Percentiles rank a stretch among this genome's conserved stretches.
These are phyloP conservation scores for Purpureocillium takamizusanense DNA, from an alignment of 2,329 filamentous ascomycete species.

Conservation along the genomic window DNA sequence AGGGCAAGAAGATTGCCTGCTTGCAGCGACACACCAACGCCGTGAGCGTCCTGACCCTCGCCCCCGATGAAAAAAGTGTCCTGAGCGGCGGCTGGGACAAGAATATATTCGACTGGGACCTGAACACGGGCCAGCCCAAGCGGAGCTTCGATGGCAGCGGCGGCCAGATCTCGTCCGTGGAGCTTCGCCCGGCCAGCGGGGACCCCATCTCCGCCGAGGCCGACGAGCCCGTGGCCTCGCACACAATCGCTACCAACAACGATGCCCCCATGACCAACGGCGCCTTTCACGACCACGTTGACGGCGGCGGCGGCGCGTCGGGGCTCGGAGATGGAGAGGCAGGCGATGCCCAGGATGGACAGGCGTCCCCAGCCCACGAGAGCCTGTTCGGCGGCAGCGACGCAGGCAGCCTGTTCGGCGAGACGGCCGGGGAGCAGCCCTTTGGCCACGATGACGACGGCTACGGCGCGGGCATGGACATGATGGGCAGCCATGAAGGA, in stretches of 20 bases:
- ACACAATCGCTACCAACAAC: slow-evolving; percentile 73
- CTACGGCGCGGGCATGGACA: slow-evolving; percentile 65
- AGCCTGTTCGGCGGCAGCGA: slow-evolving; percentile 78
- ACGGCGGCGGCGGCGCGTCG: slow-evolving; percentile 2
- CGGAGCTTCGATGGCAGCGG: slow-evolving; percentile 70
- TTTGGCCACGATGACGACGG: slow-evolving; percentile 81
- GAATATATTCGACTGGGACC: slow-evolving; percentile 85
- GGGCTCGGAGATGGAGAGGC: slow-evolving; percentile 8
- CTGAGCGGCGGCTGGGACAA: slow-evolving; percentile 97
- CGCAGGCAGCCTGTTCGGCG: slow-evolving; percentile 80
- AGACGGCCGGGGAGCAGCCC: slow-evolving; percentile 49
- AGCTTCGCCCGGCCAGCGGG: slow-evolving; percentile 70
- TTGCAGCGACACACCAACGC: slow-evolving; percentile 82
- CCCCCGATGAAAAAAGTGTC: slow-evolving; percentile 77
- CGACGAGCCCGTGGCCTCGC: slow-evolving; percentile 47
- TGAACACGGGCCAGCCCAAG: slow-evolving; percentile 73
- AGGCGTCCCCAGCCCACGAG: slow-evolving; percentile 60
- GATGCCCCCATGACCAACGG: slow-evolving; percentile 49
- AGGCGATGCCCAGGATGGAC: slow-evolving; percentile 40
- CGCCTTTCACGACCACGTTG: slow-evolving; percentile 14
- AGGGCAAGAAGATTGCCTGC: slow-evolving; percentile 79
- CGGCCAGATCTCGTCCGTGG: slow-evolving; percentile 80
- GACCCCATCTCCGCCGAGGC: slow-evolving; percentile 68
- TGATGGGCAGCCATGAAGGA: slow-evolving; percentile 29
- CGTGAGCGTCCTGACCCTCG: slow-evolving; percentile 76